Evolutionary conservation across 345 rosid species (phyloP).

Genomic region (Turritis glabra): DNA sequence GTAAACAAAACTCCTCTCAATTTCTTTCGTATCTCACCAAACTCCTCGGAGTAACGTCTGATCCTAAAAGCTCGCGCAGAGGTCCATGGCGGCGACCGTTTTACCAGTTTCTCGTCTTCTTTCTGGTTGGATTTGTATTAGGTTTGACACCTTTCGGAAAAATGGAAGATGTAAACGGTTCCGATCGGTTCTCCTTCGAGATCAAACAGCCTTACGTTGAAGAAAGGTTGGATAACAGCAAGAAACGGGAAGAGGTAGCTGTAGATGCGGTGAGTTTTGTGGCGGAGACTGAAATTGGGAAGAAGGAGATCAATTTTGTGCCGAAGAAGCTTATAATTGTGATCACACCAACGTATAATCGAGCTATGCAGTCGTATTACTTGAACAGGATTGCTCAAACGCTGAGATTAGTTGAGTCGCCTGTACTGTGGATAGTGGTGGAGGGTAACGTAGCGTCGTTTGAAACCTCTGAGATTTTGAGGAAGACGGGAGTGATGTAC

Average conservation of each 20-base stretch:
- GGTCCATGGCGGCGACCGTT: constrained; percentile 61
- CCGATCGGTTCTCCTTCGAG: constrained; percentile 62
- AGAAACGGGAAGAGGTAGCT: constrained; percentile 33
- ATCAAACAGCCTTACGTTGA: constrained; percentile 60
- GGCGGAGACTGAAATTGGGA: constrained; percentile 23
- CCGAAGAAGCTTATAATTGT: constrained; percentile 76
- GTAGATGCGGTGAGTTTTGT: constrained; percentile 44
- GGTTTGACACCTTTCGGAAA: constrained; percentile 69
- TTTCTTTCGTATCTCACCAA: constrained; percentile 32
- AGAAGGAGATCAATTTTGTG: constrained; percentile 25
- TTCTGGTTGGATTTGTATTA: constrained; percentile 59
- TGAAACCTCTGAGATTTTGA: constrained; percentile 82
- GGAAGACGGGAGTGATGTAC: constrained; percentile 84
- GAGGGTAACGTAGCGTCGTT: constrained; percentile 64
- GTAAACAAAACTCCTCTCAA: constrained; percentile 46
- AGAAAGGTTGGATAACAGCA: constrained; percentile 34
- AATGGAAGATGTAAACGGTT: constrained; percentile 45
- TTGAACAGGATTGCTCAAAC: constrained; percentile 77
- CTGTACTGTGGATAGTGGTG: constrained; percentile 90
- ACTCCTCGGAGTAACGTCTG: constrained; percentile 32
- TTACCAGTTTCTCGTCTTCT: constrained; percentile 59
- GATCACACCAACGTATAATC: constrained; percentile 81
- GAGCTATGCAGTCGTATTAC: constrained; percentile 77
- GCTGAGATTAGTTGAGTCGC: constrained; percentile 73
- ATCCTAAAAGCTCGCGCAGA: constrained; percentile 48